Conservation (phyloP, 75 land plant species). For the Sequoia sempervirens region DNA sequence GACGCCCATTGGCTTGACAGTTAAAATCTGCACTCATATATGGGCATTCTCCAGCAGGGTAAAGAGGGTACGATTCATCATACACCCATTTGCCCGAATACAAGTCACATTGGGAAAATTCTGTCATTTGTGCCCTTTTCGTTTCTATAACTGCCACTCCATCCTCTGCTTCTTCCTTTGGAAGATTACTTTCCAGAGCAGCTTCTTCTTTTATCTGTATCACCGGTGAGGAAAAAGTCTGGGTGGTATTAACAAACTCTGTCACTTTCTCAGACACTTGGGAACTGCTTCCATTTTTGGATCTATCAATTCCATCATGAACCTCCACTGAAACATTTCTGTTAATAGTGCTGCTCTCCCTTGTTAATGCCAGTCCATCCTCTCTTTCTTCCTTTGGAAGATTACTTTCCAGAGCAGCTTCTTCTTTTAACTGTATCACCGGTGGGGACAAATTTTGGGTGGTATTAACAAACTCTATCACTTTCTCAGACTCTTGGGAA, state of each 20-base stretch:
- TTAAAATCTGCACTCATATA: constrained; percentile 38
- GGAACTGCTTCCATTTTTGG: not conserved
- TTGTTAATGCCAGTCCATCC: not conserved
- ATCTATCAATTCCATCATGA: not conserved
- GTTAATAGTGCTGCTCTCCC: not conserved
- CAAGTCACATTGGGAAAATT: constrained; percentile 23
- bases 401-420: not conserved
- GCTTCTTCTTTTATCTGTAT: not conserved
- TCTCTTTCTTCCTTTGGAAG: too few species aligned
- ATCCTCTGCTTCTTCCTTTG: not conserved
- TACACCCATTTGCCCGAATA: constrained; percentile 47
- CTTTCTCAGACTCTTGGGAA: not conserved
- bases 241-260: not conserved
- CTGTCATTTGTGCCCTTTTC: not conserved
- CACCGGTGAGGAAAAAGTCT: not conserved
- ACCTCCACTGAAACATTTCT: not conserved
- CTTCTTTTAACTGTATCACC: not conserved
- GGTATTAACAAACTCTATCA: not conserved
- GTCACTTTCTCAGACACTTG: not conserved
- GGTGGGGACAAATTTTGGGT: not conserved
- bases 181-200: not conserved
- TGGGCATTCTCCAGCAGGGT: constrained; percentile 29
- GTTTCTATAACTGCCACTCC: not conserved
- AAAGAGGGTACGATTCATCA: constrained; percentile 33
- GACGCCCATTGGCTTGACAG: constrained; percentile 45